These are phyloP conservation scores for Heterococcus sp. DNA, from an alignment of 108 stramenopile genomes.

Conservation along the genomic window DNA sequence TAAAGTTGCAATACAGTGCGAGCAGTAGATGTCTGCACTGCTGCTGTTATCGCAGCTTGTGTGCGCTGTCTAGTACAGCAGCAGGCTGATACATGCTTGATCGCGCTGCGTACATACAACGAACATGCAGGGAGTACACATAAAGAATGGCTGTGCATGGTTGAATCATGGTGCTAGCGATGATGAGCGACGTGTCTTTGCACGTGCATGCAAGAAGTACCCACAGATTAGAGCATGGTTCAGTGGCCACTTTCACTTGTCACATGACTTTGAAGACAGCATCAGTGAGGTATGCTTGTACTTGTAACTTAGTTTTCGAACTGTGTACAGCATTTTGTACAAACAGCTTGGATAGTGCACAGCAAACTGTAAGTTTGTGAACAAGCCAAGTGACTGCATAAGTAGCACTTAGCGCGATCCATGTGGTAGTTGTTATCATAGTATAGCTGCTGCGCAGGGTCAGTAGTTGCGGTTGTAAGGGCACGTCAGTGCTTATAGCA, in stretches of 20 bases:
- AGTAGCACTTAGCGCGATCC: too few species aligned
- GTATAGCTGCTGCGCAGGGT: too few species aligned
- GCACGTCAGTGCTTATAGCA: too few species aligned
- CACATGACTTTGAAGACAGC: constrained; percentile 39
- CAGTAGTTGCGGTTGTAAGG: too few species aligned
- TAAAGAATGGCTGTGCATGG: background rate
- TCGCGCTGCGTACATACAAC: too few species aligned
- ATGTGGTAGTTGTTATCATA: too few species aligned
- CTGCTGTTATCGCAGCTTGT: constrained; percentile 88
- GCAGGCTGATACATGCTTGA: constrained; percentile 23
- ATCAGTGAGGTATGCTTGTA: constrained; percentile 23
- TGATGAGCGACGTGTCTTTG: constrained; percentile 54
- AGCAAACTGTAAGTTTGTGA: too few species aligned
- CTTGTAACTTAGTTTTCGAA: background rate
- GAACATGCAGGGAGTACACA: background rate
- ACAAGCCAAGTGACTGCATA: too few species aligned
- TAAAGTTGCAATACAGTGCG: constrained; percentile 85
- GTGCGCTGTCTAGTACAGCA: constrained; percentile 20
- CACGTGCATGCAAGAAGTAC: constrained; percentile 62
- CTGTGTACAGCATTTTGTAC: too few species aligned
- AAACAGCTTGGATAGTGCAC: too few species aligned
- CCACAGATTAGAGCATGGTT: constrained; percentile 85
- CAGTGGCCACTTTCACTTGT: constrained; percentile 88
- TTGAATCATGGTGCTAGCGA: background rate
- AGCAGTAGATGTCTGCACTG: too few species aligned